These are phyloP conservation scores for Chaetomium globosum DNA, from an alignment of 2,329 filamentous ascomycete species.

Conservation along the genomic window DNA sequence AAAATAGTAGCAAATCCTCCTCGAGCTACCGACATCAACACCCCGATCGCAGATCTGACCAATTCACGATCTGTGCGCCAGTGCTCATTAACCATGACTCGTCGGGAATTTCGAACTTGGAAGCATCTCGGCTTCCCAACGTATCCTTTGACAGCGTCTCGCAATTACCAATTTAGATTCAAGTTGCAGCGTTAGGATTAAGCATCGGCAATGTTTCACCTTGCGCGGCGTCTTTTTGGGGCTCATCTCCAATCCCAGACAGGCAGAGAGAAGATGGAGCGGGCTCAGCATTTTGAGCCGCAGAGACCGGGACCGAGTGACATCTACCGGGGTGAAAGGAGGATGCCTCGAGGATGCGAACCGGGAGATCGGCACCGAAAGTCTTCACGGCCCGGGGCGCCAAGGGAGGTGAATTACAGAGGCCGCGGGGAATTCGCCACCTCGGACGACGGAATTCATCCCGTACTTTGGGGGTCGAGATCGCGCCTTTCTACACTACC, in stretches of 20 bases:
- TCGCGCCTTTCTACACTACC: neutral
- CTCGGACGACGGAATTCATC: neutral
- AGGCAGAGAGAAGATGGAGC: neutral
- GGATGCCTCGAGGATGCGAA: no score
- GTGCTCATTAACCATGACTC: no score
- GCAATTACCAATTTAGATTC: neutral
- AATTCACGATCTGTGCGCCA: no score
- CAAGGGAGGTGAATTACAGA: neutral
- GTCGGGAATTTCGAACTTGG: neutral
- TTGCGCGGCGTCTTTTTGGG: neutral
- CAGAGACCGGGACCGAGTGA: neutral
- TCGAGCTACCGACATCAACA: no score
- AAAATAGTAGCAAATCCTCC: no score
- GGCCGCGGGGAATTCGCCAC: neutral
- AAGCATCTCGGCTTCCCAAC: neutral
- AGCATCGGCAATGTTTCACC: neutral
- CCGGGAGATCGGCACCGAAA: slow-evolving; percentile 18
- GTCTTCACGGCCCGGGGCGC: slow-evolving; percentile 5
- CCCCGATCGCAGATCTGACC: no score
- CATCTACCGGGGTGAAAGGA: neutral
- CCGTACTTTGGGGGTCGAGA: neutral
- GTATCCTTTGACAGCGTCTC: neutral
- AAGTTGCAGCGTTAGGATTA: neutral
- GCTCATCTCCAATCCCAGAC: slow-evolving; percentile 2
- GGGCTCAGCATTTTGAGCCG: neutral